Base-by-base conservation (phyloP, 2,329 filamentous ascomycete genomes). In the Ustilaginoidea virens region DNA sequence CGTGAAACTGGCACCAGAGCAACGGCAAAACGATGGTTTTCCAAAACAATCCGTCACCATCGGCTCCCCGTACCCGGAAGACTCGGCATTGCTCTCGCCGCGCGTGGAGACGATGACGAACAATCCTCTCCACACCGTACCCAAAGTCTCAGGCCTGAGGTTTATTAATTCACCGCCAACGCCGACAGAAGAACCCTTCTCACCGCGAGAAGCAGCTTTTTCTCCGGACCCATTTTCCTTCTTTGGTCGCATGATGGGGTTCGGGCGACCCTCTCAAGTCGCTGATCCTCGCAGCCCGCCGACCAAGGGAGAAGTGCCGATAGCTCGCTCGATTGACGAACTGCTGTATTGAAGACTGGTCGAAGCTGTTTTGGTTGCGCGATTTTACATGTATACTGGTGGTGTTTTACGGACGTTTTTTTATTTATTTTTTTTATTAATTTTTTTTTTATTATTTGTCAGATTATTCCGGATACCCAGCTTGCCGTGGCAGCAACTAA, bases 281-380 rank as follows among this genome's bases (percentile, higher is more conserved):
- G 61, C 60, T 10, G 78, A 86, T 45, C 80, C 80, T 10, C 60
- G 80, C 40, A 85, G 79, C 47, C 80, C 80, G 11, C 75, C 78
- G 1, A 80, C 76, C 9, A 71, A 69, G 43, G 79, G 80, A 22
- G 76, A 79, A 47, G 73, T 71, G 33, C 77, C 80, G 3, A 85
- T 87, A 35, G 71, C 74, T 29, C 64, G 80, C 32, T 85, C 76
- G 33, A 87, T 87, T 43, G 76, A 81, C 47, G 79, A 85, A 44
- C 60, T 83, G 29, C 58, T 86, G 51, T 85, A 63, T 60, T 30
- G 29, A 35, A 28, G 22, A 23, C n/a, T 28, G 10, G 14, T 31
- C 11, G 23, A 20, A 14, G 12, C n/a, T 27, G 20, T 12, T 13
- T 23, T 8, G 16, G 21, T n/a, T n/a, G n/a, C n/a, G n/a, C n/a